phyloP scores from a whole-genome alignment of 140 eudicot genomes.

The Ambrosia hybrid region DNA sequence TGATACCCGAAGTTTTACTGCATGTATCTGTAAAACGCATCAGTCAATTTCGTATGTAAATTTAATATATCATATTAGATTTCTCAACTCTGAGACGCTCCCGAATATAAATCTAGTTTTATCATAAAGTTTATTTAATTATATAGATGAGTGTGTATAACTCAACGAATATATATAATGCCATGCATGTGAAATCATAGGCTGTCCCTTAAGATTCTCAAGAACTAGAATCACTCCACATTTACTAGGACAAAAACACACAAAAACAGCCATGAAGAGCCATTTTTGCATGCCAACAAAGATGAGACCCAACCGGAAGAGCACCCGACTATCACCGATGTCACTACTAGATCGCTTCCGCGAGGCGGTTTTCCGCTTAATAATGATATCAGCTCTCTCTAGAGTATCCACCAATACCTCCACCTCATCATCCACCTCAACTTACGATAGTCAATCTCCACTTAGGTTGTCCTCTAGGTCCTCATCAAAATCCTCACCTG shows the following conservation, averaged over 20 bases:
- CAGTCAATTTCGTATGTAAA: too few species aligned
- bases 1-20: too few species aligned
- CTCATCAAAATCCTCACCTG: constrained; percentile 36
- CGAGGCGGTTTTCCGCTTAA: constrained; percentile 67
- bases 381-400: constrained; percentile 70
- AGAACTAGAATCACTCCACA: constrained; percentile 19
- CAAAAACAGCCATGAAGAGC: constrained; percentile 37
- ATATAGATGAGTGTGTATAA: too few species aligned
- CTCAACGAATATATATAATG: not conserved
- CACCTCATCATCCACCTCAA: not conserved
- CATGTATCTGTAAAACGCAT: too few species aligned
- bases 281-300: constrained; percentile 57
- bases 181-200: constrained; percentile 36
- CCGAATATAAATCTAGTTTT: too few species aligned
- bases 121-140: too few species aligned
- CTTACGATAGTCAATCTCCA: constrained; percentile 24
- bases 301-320: constrained; percentile 38
- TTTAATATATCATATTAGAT: too few species aligned
- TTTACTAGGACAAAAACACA: constrained; percentile 14
- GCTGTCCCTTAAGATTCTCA: constrained; percentile 29
- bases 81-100: too few species aligned
- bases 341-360: constrained; percentile 74
- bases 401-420: constrained; percentile 21
- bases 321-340: constrained; percentile 50
- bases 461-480: constrained; percentile 30